phyloP scores from a whole-genome alignment of 257 asterid genomes.

The Salvia miltiorrhiza region DNA sequence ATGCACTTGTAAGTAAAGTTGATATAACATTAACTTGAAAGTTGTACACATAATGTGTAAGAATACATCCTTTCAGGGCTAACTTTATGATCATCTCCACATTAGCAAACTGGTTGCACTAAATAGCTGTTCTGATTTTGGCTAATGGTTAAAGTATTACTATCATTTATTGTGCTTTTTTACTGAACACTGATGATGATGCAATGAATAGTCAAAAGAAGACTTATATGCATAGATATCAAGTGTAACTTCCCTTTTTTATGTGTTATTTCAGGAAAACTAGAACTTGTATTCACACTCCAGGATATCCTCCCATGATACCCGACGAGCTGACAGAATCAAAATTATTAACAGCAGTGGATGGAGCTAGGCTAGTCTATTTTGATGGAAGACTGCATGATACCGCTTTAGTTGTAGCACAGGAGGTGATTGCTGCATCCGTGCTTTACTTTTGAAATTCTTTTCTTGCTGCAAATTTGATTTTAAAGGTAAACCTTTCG shows the following conservation, averaged over 20 bases:
- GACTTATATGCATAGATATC: background rate
- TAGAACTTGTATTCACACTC: constrained; percentile 95
- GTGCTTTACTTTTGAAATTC: constrained; percentile 5
- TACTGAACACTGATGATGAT: background rate
- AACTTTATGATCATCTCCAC: background rate
- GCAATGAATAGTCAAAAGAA: background rate
- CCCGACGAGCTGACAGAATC: constrained; percentile 75
- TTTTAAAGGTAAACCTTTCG: constrained; percentile 31
- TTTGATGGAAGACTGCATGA: constrained; percentile 81
- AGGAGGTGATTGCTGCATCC: constrained; percentile 58
- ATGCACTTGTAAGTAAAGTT: background rate
- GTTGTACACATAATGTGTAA: background rate
- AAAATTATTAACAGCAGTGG: constrained; percentile 57
- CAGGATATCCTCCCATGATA: constrained; percentile 89
- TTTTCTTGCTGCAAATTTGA: background rate
- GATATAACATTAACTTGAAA: background rate
- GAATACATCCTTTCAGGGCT: background rate
- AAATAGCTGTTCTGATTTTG: background rate
- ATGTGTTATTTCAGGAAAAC: constrained; percentile 66
- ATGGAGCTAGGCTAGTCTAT: constrained; percentile 70
- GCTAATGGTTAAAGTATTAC: constrained; percentile 3
- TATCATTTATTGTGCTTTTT: background rate
- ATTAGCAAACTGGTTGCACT: constrained; percentile 7
- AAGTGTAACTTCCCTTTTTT: background rate
- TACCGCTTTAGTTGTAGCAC: constrained; percentile 74